phyloP scores from a whole-genome alignment of 2,329 filamentous ascomycete species.

The Fusarium subtropicale region DNA sequence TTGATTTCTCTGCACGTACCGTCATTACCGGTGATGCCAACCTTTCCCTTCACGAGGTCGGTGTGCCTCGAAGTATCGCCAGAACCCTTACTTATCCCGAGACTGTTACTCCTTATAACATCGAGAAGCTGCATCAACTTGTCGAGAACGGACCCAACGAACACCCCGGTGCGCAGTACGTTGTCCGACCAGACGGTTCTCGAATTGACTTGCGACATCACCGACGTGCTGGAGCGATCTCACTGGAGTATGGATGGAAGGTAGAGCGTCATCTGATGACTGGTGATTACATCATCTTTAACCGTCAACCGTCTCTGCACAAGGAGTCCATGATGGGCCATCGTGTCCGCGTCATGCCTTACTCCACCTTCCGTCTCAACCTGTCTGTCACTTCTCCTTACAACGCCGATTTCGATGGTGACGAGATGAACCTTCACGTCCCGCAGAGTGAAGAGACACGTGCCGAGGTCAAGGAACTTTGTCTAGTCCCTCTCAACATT shows the following conservation, averaged over 20 bases:
- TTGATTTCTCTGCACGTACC: conserved; percentile 98
- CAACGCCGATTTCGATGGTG: conserved; percentile 99
- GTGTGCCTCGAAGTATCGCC: conserved; percentile 93
- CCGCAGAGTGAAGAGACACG: conserved; percentile 97
- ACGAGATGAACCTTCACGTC: conserved; percentile 99
- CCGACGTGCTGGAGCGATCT: conserved; percentile 86
- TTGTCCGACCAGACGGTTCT: conserved; percentile 92
- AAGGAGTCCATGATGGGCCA: conserved; percentile 99
- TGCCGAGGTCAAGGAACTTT: conserved; percentile 92
- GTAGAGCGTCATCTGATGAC: conserved; percentile 97
- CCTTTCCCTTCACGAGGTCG: conserved; percentile 94
- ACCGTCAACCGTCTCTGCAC: conserved; percentile 97
- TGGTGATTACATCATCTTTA: conserved; percentile 99
- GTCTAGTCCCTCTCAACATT: conserved; percentile 98
- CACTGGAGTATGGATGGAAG: conserved; percentile 96
- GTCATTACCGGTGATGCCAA: conserved; percentile 99
- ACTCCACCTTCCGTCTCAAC: conserved; percentile 98
- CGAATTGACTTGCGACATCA: conserved; percentile 95
- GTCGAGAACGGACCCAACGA: conserved; percentile 95
- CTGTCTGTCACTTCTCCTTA: conserved; percentile 98
- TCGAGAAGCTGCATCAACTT: conserved; percentile 86
- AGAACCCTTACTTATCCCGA: conserved; percentile 95
- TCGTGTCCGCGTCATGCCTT: conserved; percentile 96
- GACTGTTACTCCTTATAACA: conserved; percentile 98
- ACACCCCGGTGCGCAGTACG: conserved; percentile 95